Conservation (phyloP, 2,329 filamentous ascomycete genomes). For the Xylariales sp. region DNA sequence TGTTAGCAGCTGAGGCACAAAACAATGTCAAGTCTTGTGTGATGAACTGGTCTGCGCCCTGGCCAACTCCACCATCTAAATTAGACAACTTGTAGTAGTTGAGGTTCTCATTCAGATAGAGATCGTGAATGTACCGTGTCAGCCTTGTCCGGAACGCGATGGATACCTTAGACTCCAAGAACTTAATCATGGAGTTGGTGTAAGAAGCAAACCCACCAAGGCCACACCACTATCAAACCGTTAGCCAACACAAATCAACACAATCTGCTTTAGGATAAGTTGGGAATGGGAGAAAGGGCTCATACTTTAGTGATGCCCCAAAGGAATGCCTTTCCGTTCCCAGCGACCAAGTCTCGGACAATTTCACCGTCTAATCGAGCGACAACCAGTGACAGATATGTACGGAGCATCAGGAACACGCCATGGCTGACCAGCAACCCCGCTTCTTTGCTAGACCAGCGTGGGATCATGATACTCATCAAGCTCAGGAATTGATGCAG, state of each 20-base stretch:
- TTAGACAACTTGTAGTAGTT: slow-evolving; percentile 97
- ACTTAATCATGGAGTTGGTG: slow-evolving; percentile 99
- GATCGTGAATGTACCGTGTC: slow-evolving; percentile 93
- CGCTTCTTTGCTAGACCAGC: slow-evolving; percentile 94
- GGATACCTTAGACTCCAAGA: slow-evolving; percentile 93
- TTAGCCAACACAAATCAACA: no score
- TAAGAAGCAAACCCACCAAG: slow-evolving; percentile 92
- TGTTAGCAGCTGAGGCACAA: slow-evolving; percentile 83
- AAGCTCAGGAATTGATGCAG: slow-evolving; percentile 94
- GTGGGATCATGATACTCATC: slow-evolving; percentile 94
- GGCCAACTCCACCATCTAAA: slow-evolving; percentile 85
- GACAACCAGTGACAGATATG: slow-evolving; percentile 89
- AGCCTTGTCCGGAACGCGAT: slow-evolving; percentile 95
- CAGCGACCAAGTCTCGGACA: slow-evolving; percentile 91
- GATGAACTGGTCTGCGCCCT: slow-evolving; percentile 93
- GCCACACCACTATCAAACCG: slow-evolving; percentile 69
- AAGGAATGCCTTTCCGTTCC: slow-evolving; percentile 82
- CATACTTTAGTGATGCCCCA: slow-evolving; percentile 78
- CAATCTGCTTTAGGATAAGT: background rate
- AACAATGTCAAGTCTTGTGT: slow-evolving; percentile 95
- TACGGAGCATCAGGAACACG: slow-evolving; percentile 83
- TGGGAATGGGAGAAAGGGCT: slow-evolving; percentile 4
- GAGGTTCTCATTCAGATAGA: slow-evolving; percentile 90
- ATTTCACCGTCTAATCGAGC: slow-evolving; percentile 93
- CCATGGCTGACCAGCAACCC: slow-evolving; percentile 85